Evolutionary conservation across 352 stramenopile species (phyloP).

Genomic region (Phytophthora litchii): DNA sequence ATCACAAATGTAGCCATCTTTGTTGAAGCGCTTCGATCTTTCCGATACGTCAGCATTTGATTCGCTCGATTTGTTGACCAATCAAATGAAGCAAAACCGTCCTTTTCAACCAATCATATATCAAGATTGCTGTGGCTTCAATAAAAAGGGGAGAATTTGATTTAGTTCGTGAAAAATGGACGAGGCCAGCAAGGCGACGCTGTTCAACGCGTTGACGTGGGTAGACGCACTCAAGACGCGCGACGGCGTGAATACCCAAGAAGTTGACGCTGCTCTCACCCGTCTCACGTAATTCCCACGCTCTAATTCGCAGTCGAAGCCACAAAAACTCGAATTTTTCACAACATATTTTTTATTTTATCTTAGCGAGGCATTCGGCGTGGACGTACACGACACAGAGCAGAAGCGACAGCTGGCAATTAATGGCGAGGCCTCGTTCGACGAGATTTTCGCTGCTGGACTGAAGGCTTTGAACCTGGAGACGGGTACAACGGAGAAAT

Average conservation of each 20-base stretch:
- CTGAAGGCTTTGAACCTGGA: constrained; percentile 66
- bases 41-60: constrained; percentile 8
- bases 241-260: constrained; percentile 55
- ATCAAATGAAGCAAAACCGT: not conserved
- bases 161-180: constrained; percentile 35
- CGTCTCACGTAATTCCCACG: constrained; percentile 47
- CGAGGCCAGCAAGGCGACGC: constrained; percentile 45
- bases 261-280: constrained; percentile 71
- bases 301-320: constrained; percentile 37
- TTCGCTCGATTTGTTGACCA: constrained; percentile 5
- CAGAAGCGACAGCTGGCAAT: constrained; percentile 60
- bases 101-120: constrained; percentile 15
- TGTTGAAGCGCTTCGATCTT: constrained; percentile 19
- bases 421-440: constrained; percentile 49
- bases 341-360: constrained; percentile 10
- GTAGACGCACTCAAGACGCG: constrained; percentile 69
- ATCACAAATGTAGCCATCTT: constrained; percentile 30
- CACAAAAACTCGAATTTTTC: not conserved
- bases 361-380: constrained; percentile 70
- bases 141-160: constrained; percentile 24
- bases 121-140: constrained; percentile 10
- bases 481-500: constrained; percentile 39
- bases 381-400: constrained; percentile 62
- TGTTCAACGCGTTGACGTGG: constrained; percentile 81
- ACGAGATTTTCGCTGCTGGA: constrained; percentile 75